Base-by-base conservation (phyloP, 2,329 filamentous ascomycete genomes). In the Rhynchosporium agropyri region DNA sequence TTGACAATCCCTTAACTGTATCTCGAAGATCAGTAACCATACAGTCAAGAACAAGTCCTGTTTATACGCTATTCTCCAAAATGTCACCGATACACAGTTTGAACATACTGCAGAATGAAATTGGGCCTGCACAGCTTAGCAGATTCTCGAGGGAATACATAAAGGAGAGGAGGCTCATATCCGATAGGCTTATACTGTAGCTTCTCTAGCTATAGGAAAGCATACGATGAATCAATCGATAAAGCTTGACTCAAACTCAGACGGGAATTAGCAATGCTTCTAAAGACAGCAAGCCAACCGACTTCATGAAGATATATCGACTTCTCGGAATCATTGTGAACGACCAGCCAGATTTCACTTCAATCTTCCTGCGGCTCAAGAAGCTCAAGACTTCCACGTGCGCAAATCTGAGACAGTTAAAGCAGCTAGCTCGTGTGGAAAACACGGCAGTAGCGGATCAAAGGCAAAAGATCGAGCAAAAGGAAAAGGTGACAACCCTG, bases 131-230 rank as follows among this genome's bases (percentile, higher is more conserved):
- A 43, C 42, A 43, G 3, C 42, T 43, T 6, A 15, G 42, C 7
- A 43, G 42, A 43, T 43, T 43, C 42, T 43, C 42, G 42, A 43
- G 42, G 42, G 42, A 43, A 15, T 43, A 43, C 42, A 43, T 3
- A 43, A 43, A 43, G 42, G 13, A 40, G 13, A 40, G 38, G 38
- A 15, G 42, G 42, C n/a, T 43, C 42, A 43, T 43, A 43, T 43
- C 42, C n/a, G 42, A 43, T 43, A 15, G 42, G 42, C n/a, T 15
- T 43, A 43, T 43, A 43, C 13, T 4, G 42, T 43, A 43, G 42
- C 42, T 43, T 43, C 42, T 43, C n/a, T 43, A 43, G 42, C 42
- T 43, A 43, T 15, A 43, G 42, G 42, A 43, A 43, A 43, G 42
- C 42, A 43, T 10, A 43, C 42, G 42, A 43, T 43, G 42, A 43